A percentile compares a stretch with the other conserved stretches of the same genome.
phyloP scores from a whole-genome alignment of 2,329 filamentous ascomycete genomes.

The Aspergillus novofumigatus region DNA sequence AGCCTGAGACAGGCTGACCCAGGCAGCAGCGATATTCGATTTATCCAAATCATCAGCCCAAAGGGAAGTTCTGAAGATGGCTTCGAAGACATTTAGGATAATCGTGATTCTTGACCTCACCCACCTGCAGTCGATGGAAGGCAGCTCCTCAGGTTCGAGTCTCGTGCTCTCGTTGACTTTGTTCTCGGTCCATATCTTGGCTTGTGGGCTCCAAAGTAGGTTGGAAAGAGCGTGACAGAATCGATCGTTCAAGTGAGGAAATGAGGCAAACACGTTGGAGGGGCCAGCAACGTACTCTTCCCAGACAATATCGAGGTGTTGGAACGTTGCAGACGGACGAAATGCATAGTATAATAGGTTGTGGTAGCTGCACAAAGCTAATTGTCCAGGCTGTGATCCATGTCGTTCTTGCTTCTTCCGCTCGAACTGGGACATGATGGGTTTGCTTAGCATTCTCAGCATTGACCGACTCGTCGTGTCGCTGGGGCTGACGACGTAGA shows the following conservation, averaged over 20 bases:
- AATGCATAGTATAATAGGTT: constrained; percentile 80
- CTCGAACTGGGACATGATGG: constrained; percentile 65
- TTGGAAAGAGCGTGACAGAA: constrained; percentile 69
- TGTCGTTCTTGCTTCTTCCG: constrained; percentile 55
- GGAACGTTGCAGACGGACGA: constrained; percentile 61
- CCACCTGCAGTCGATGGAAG: constrained; percentile 81
- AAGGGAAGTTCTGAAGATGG: constrained; percentile 47
- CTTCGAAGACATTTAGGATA: constrained; percentile 61
- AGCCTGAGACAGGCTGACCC: constrained; percentile 56
- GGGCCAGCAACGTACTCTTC: constrained; percentile 66
- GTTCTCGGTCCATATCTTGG: constrained; percentile 69
- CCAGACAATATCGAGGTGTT: constrained; percentile 75
- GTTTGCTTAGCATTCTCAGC: constrained; percentile 62
- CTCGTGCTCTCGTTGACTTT: constrained; percentile 60
- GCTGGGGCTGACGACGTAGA: constrained; percentile 67
- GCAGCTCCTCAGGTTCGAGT: constrained; percentile 69
- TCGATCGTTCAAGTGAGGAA: constrained; percentile 52
- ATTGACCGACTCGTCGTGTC: constrained; percentile 53
- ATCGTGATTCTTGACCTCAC: constrained; percentile 65
- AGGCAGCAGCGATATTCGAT: constrained; percentile 53
- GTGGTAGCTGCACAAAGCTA: constrained; percentile 69
- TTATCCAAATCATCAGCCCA: constrained; percentile 44
- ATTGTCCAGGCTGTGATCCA: constrained; percentile 47
- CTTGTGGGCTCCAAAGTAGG: constrained; percentile 52
- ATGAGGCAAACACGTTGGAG: constrained; percentile 49